These are phyloP conservation scores for Yarrowia divulgata DNA, from an alignment of 805 yeast genomes.

Conservation along the genomic window DNA sequence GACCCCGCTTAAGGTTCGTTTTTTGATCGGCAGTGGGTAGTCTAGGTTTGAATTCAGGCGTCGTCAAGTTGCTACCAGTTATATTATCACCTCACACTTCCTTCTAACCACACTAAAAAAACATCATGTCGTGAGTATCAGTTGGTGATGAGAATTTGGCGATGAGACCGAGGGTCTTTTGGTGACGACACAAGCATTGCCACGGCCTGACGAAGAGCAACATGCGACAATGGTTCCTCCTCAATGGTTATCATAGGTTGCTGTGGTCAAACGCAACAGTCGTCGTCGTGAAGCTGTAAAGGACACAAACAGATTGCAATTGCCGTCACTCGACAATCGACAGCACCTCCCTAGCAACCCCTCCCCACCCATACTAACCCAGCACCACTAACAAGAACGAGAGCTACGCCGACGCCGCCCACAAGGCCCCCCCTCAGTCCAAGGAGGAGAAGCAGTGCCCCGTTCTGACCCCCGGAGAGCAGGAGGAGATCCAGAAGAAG, in stretches of 20 bases:
- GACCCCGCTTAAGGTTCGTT: not conserved
- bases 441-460: slow-evolving; percentile 37
- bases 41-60: slow-evolving; percentile 35
- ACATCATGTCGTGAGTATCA: slow-evolving; percentile 32
- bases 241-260: too few relatives aligned
- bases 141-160: too few relatives aligned
- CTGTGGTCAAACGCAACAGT: too few relatives aligned
- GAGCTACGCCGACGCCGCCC: slow-evolving; percentile 40
- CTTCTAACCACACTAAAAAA: not conserved
- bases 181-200: too few relatives aligned
- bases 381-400: slow-evolving; percentile 33
- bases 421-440: slow-evolving; percentile 35
- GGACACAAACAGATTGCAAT: too few relatives aligned
- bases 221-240: not conserved
- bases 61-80: slow-evolving; percentile 39
- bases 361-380: slow-evolving; percentile 2
- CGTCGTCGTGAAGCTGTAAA: too few relatives aligned
- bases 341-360: too few relatives aligned
- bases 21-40: slow-evolving; percentile 24
- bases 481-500: slow-evolving; percentile 35
- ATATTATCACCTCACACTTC: slow-evolving; percentile 26
- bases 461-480: slow-evolving; percentile 29
- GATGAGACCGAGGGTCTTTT: too few relatives aligned
- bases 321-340: too few relatives aligned
- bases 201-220: not conserved